Conservation (phyloP, 2,329 filamentous ascomycete species). For the Beauveria sp. region DNA sequence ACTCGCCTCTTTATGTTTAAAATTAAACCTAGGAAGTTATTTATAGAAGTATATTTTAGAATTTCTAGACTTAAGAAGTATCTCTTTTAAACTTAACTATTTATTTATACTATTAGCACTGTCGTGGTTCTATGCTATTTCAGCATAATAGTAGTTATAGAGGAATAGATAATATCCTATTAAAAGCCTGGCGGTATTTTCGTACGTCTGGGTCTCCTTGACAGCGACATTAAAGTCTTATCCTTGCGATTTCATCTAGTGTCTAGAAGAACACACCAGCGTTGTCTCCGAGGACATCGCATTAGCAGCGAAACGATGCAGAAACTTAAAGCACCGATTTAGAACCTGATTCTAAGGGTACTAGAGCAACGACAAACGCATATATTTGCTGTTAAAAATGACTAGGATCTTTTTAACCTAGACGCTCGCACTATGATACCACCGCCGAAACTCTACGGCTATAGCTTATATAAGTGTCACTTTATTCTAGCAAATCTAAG, state of each 20-base stretch:
- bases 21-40: background rate
- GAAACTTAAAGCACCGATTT: background rate
- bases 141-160: background rate
- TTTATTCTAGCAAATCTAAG: background rate
- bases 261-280: background rate
- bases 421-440: background rate
- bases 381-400: background rate
- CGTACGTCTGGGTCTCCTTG: background rate
- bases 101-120: background rate
- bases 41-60: background rate
- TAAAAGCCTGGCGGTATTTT: background rate
- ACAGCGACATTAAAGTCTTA: background rate
- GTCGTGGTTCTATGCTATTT: background rate
- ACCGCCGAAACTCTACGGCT: background rate
- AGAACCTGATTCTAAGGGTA: background rate
- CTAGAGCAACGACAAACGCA: background rate
- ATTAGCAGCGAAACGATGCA: background rate
- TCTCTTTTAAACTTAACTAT: background rate
- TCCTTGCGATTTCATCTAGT: background rate
- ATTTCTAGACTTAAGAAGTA: background rate
- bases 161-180: background rate
- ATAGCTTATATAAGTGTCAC: background rate
- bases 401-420: background rate
- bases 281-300: background rate
- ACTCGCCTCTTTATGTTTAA: background rate